These are phyloP conservation scores for Diaporthe citriasiana DNA, from an alignment of 2,329 filamentous ascomycete genomes.

Conservation along the genomic window DNA sequence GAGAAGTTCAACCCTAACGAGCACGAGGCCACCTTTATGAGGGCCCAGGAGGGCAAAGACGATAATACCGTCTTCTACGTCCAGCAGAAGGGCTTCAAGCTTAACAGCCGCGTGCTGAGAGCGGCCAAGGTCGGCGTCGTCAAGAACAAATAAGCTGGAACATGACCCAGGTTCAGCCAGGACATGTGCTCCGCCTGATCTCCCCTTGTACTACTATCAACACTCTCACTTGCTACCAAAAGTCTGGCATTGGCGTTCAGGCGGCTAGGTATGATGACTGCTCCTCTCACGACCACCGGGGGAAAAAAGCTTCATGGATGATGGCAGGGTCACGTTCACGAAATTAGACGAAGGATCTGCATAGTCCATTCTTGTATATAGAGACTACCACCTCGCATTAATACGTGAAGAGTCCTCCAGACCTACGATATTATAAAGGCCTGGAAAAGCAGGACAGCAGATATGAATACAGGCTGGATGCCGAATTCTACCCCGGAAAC, in stretches of 20 bases:
- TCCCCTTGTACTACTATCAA: conserved; percentile 39
- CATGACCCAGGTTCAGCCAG: neutral
- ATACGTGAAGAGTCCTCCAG: conserved; percentile 23
- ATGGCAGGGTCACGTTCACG: conserved; percentile 36
- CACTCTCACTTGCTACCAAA: conserved; percentile 29
- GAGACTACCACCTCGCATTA: conserved; percentile 21
- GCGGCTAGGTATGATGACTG: conserved; percentile 40
- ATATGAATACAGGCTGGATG: neutral
- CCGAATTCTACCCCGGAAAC: neutral
- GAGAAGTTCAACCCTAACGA: conserved; percentile 96
- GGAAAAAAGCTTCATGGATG: conserved; percentile 37
- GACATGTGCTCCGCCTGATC: conserved; percentile 1
- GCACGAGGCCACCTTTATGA: conserved; percentile 97
- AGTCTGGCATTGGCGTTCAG: conserved; percentile 43
- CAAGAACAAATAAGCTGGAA: conserved; percentile 74
- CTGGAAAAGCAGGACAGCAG: conserved; percentile 7
- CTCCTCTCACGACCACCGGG: conserved; percentile 40
- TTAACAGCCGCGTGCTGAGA: conserved; percentile 90
- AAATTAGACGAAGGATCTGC: conserved; percentile 34
- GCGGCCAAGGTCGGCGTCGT: conserved; percentile 97
- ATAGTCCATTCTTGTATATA: conserved; percentile 41
- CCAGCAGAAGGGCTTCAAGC: conserved; percentile 94
- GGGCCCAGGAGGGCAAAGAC: conserved; percentile 87
- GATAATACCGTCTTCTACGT: conserved; percentile 91
- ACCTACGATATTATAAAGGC: neutral